phyloP scores from a whole-genome alignment of 805 yeast species.

The Ogataea angusta region DNA sequence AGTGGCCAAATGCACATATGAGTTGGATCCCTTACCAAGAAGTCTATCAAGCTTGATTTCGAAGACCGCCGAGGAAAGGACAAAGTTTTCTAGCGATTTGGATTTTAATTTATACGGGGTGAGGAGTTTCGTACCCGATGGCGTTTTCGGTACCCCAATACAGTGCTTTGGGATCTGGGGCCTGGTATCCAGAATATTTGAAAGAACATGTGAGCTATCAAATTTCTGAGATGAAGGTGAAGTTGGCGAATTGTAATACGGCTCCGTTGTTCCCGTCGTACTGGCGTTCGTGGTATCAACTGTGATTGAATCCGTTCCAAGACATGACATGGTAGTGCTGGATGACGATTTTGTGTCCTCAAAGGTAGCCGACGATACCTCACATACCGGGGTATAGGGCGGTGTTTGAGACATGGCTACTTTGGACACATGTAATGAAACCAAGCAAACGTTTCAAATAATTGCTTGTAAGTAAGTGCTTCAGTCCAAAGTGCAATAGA shows the following conservation, averaged over 20 bases:
- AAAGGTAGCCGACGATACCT: slow-evolving; percentile 8
- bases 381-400: slow-evolving; percentile 17
- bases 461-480: not conserved
- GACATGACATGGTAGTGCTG: not conserved
- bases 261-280: slow-evolving; percentile 2
- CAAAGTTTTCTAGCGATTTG: slow-evolving; percentile 17
- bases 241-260: slow-evolving; percentile 8
- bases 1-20: slow-evolving; percentile 27
- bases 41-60: slow-evolving; percentile 15
- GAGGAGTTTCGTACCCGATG: not conserved
- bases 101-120: slow-evolving; percentile 16
- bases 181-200: slow-evolving; percentile 1
- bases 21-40: slow-evolving; percentile 31
- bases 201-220: slow-evolving; percentile 1
- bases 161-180: not conserved
- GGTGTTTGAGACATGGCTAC: slow-evolving; percentile 13
- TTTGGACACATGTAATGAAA: not conserved
- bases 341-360: slow-evolving; percentile 5
- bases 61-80: slow-evolving; percentile 21
- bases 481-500: not conserved
- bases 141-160: not conserved
- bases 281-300: slow-evolving; percentile 6
- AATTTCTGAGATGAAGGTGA: slow-evolving; percentile 8
- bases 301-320: not conserved
- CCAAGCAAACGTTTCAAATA: not conserved